Conservation (phyloP, 805 yeast genomes). For the Torulaspora franciscae region DNA sequence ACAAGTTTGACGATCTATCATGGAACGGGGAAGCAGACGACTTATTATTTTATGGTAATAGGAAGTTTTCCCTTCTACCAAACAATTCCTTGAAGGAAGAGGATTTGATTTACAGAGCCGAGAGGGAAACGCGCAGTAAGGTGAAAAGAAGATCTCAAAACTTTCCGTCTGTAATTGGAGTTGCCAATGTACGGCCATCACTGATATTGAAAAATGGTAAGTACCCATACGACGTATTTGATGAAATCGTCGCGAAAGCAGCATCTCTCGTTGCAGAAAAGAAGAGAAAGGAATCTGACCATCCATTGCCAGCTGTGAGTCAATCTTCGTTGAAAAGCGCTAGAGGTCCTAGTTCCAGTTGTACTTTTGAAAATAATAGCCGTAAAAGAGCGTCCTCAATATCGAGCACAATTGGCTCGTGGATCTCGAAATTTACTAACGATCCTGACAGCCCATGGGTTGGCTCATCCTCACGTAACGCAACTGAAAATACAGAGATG, state of each 20-base stretch:
- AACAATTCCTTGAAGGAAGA: slow-evolving; percentile 14
- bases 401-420: slow-evolving; percentile 18
- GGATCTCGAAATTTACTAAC: slow-evolving; percentile 16
- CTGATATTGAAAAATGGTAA: slow-evolving; percentile 19
- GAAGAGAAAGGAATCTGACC: slow-evolving; percentile 11
- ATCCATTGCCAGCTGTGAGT: slow-evolving; percentile 9
- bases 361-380: not conserved
- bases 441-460: slow-evolving; percentile 1
- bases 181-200: slow-evolving; percentile 21
- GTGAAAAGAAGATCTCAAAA: slow-evolving; percentile 5
- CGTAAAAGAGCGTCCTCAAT: slow-evolving; percentile 6
- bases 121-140: slow-evolving; percentile 8
- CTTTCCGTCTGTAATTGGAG: slow-evolving; percentile 18
- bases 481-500: not conserved
- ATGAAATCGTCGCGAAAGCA: slow-evolving; percentile 24
- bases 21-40: slow-evolving; percentile 8
- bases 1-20: slow-evolving; percentile 2
- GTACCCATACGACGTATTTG: slow-evolving; percentile 28
- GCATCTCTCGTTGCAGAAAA: slow-evolving; percentile 16
- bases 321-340: not conserved
- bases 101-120: slow-evolving; percentile 15
- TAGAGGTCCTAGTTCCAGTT: not conserved
- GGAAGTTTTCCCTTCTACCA: slow-evolving; percentile 21
- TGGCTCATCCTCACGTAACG: not conserved
- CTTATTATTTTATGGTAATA: slow-evolving; percentile 26